A percentile compares a stretch with the other conserved stretches of the same genome.
Evolutionary conservation across 305 asterid genomes (phyloP).

Genomic region (Fraxinus sp.): DNA sequence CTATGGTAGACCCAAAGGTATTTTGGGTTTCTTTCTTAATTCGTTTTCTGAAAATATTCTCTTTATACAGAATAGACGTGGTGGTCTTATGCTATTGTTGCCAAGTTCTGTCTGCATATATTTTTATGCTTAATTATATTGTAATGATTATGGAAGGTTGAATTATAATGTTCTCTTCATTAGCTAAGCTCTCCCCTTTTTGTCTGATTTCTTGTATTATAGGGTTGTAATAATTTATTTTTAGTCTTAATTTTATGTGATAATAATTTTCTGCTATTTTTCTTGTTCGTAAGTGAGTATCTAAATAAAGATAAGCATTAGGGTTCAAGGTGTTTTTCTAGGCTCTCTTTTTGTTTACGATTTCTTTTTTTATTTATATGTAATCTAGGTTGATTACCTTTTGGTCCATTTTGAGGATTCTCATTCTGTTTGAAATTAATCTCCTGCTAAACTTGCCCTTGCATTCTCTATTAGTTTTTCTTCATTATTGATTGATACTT

Average conservation of each 20-base stretch:
- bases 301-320: neutral
- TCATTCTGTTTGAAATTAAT: neutral
- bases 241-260: slow-evolving; percentile 10
- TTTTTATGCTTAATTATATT: neutral
- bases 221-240: slow-evolving; percentile 10
- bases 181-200: slow-evolving; percentile 16
- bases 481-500: neutral
- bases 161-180: slow-evolving; percentile 6
- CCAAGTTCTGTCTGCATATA: neutral
- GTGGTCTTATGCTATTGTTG: slow-evolving; percentile 9
- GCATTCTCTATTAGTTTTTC: slow-evolving; percentile 2
- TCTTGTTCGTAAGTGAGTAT: slow-evolving; percentile 18
- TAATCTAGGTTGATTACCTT: neutral
- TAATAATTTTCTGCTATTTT: slow-evolving; percentile 13
- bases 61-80: slow-evolving; percentile 5
- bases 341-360: neutral
- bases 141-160: neutral
- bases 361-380: neutral
- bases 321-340: neutral
- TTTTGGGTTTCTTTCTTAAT: slow-evolving; percentile 26
- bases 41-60: slow-evolving; percentile 19
- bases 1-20: slow-evolving; percentile 73
- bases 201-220: slow-evolving; percentile 21
- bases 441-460: neutral
- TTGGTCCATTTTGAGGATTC: neutral